Base-by-base conservation (phyloP, 2,329 filamentous ascomycete species). In the Ophiocordyceps camponoti-floridani region DNA sequence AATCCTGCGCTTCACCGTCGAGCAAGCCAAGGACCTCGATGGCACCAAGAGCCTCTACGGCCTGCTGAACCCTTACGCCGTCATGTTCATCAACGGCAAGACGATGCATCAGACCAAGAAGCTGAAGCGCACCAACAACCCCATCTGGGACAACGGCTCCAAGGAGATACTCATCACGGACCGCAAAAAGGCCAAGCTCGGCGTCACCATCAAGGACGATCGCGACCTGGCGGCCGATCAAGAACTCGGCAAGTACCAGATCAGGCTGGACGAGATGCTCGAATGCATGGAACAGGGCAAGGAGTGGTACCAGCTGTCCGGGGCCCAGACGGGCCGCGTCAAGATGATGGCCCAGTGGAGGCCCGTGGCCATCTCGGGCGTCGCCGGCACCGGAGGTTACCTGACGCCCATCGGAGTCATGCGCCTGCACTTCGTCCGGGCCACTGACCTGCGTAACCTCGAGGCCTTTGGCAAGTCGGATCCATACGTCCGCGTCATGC, bases 401-500 rank as follows among this genome's bases (percentile, higher is more conserved):
- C 72, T 93, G 47, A 89, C 84, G 2, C 91, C 91, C 0, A 84
- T 98, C 51, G 91, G 91, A 63, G 87, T 98, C 19, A 85, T 96
- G 78, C 81, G 91, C 49, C 71, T 98, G 52, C 88, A 98, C 62
- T 89, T 96, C 68, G 76, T 84, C 65, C 79, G 76, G 55, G 91
- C 86, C 28, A 75, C 72, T 43, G 77, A 88, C 53, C 73, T 98
- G 40, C 84, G 87, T 47, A 98, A 98, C 60, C 73, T 95, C 44
- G 91, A 98, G 63, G 85, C 86, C 2, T 77, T 98, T 61, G 91
- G 91, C 63, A 96, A 96, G 63, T 96, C 91, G 1, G 93, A 98
- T 61, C 86, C 91, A 0, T 98, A 98, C 55, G 84, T 80, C 19
- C 81, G 89, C 40, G 82, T 96, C 1, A 63, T 95, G 44, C 72